Evolutionary conservation across 2,329 filamentous ascomycete genomes (phyloP), one percentile per base, ranked within the genome.

Genomic region (Xylaria digitata): DNA sequence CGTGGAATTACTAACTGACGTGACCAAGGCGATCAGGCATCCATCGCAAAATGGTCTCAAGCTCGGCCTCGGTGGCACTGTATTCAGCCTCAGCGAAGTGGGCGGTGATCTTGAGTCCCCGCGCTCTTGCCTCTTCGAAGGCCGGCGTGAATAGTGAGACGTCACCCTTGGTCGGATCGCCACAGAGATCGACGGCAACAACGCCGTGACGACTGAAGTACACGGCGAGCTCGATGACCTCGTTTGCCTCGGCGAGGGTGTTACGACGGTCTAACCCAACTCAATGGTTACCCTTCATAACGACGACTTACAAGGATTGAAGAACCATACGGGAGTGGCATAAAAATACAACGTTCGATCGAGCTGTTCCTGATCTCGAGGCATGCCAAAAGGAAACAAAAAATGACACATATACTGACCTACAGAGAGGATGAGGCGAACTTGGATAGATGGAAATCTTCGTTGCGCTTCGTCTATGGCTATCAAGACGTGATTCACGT

Each of bases 161-260:
- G 56, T 89, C 84, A 9, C 89, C 89, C 69, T 82, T 84, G 0
- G 84, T 81, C 1, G 92, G 92, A 74, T 96, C 89, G 19, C 93
- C 93, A 78, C 92, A 95, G 21, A 96, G 85, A 75, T 96, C 93
- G 23, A 96, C 78, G 15, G 89, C 92, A 0, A 95, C 90, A 4
- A 95, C 86, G 19, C 88, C 87, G 4, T 78, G 75, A 43, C 73
- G 70, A 15, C 78, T 79, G 75, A 89, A 86, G 65, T 81, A 80
- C 53, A 85, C 77, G 1, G 91, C 91, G 1, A 96, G 83, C 19
- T 85, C 80, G 26, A 94, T 84, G 3, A 90, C 86, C 66, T 89
- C 82, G n/a, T 82, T 74, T 0, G 92, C 92, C 69, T 91, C 86
- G 1, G 79, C 75, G 8, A 82, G 72, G 8, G 85, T 87, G 71